These are phyloP conservation scores for Blumeriella jaapii DNA, from an alignment of 2,329 filamentous ascomycete species.

Conservation along the genomic window DNA sequence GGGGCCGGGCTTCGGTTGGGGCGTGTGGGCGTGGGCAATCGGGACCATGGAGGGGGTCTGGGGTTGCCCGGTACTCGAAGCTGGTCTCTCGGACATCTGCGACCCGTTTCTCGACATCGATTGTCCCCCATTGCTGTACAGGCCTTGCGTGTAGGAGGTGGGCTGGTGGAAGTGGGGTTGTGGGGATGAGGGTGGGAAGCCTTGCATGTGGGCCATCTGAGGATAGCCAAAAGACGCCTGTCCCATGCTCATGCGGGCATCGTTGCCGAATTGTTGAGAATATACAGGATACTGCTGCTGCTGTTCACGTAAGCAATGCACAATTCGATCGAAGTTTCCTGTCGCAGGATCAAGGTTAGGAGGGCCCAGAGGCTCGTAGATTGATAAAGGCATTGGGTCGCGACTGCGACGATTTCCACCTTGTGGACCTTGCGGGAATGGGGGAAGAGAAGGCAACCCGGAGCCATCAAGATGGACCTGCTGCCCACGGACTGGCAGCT, in stretches of 20 bases:
- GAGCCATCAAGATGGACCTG: constrained; percentile 9
- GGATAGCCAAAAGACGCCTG: constrained; percentile 31
- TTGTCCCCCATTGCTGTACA: constrained; percentile 39
- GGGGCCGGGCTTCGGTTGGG: constrained; percentile 38
- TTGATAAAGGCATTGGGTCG: background rate
- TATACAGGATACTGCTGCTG: constrained; percentile 51
- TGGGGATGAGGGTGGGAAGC: constrained; percentile 30
- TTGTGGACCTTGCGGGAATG: constrained; percentile 23
- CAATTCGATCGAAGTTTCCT: constrained; percentile 44
- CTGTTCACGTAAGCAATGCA: constrained; percentile 44
- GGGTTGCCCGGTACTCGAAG: constrained; percentile 30
- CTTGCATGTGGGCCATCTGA: constrained; percentile 36
- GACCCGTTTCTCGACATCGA: constrained; percentile 76
- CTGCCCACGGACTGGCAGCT: constrained; percentile 10
- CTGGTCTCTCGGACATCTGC: constrained; percentile 58
- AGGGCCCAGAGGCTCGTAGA: background rate
- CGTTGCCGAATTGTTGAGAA: constrained; percentile 27
- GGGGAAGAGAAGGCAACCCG: constrained; percentile 12
- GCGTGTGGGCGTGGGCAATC: constrained; percentile 38
- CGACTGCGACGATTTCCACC: constrained; percentile 3
- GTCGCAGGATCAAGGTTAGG: background rate
- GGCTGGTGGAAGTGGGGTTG: constrained; percentile 35
- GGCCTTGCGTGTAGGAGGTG: constrained; percentile 30
- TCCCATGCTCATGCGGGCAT: constrained; percentile 33
- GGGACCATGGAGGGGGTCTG: constrained; percentile 26